Evolutionary conservation across 148 eudicot species (phyloP).

Genomic region (Rheum nobile): DNA sequence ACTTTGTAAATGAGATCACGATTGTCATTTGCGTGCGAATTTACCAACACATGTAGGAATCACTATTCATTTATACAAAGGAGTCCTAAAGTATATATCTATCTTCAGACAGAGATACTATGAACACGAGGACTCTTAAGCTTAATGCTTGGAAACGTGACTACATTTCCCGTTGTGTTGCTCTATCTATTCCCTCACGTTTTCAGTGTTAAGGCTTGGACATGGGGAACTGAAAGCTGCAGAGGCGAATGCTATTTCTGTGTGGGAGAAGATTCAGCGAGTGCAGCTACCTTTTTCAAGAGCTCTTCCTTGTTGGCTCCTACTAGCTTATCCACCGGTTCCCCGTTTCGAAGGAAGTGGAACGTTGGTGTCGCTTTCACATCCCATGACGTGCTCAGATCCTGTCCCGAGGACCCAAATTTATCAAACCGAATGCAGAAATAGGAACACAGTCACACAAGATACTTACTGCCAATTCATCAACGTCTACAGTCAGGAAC

Average conservation of each 20-base stretch:
- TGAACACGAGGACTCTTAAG: background rate
- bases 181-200: background rate
- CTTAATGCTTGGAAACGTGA: background rate
- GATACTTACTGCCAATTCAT: conserved; percentile 56
- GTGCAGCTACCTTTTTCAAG: conserved; percentile 31
- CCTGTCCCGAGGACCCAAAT: conserved; percentile 25
- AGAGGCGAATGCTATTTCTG: background rate
- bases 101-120: background rate
- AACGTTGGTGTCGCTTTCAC: conserved; percentile 78
- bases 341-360: conserved; percentile 54
- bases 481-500: conserved; percentile 62
- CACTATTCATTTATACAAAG: background rate
- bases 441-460: background rate
- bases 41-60: background rate
- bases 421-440: no score
- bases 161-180: background rate
- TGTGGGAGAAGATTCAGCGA: conserved; percentile 22
- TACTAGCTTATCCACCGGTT: conserved; percentile 52
- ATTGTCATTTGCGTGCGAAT: background rate
- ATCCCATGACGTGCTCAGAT: conserved; percentile 61
- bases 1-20: background rate
- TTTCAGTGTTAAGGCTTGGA: background rate
- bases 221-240: background rate
- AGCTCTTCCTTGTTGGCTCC: conserved; percentile 61
- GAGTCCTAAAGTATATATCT: background rate